Base-by-base conservation (phyloP, 2,329 filamentous ascomycete species). In the Alternaria brassicicola region DNA sequence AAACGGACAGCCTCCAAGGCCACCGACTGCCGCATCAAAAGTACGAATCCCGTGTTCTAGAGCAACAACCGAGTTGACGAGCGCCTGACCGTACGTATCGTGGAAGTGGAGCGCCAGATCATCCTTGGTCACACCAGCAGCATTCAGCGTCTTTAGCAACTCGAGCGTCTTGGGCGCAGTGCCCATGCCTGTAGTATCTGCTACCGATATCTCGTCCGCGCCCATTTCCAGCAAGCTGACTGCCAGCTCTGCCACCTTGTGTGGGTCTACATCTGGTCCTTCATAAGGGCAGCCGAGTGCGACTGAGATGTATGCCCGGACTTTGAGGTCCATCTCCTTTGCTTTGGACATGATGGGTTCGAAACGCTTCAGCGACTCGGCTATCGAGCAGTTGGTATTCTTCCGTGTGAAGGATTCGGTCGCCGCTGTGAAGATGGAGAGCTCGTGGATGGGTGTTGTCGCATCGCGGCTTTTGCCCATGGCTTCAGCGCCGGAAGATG, bases 181-280 rank as follows among this genome's bases (percentile, higher is more conserved):
- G 30, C 93, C 93, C 85, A 96, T 93, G 17, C 93, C 93, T 0
- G 93, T 94, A 0, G 93, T 97, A 72, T 97, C 93, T 6, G 92
- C 93, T 0, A 97, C 85, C 1, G 90, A 91, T 66, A 97, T 93
- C 81, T 97, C 92, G 72, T 96, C 92, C 19, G 92, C 93, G 17
- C 93, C 93, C 82, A 94, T 91, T 71, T 93, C 90, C 1, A 97
- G 82, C 47, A 97, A 76, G 6, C 79, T 70, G 82, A 87, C 59
- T 82, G 86, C 86, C 23, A 89, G 80, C 26, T 86, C 84, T 2
- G 87, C 86, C 2, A 89, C 87, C 54, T 82, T 83, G 64, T 84
- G 79, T 0, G 86, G 85, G 35, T 84, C 78, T 1, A 87, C 84
- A 53, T 88, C 81, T 0, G 86, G 85, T 0, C 87, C 87, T 77